Base-by-base conservation (phyloP, 1,284 basidiomycete species). In the Boletus sp. region DNA sequence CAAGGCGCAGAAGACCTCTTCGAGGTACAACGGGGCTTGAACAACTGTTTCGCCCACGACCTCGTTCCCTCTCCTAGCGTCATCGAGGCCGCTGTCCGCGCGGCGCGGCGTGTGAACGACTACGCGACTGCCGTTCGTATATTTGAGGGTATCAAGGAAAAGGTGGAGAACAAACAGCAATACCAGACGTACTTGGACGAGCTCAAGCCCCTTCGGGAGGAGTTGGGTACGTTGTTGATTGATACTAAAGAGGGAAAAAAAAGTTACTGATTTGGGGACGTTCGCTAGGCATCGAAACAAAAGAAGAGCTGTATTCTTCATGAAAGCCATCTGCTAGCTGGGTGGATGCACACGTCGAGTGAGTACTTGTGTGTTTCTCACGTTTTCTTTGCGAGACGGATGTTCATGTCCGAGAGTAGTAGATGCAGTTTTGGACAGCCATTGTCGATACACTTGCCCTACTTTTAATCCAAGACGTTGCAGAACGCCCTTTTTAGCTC, bases 11-110 rank as follows among this genome's bases (percentile, higher is more conserved):
- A 93, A 67, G 95, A 98, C 76, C 81, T 96, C 54, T 98, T 98
- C 68, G 94, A 98, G 76, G 87, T 95, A 57, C 93, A 97, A 73
- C 89, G 95, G 52, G 95, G 95, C 40, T 78, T 99, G 60, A 99
- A 99, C 81, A 99, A 99, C 81, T 96, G 93, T 74, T 99, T 99
- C 68, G 91, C 95, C 2, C 95, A 99, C 72, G 95, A 99, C 71
- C 81, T 99, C 55, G 96, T 99, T 22, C 95, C 95, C 8, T 84
- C 92, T 8, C 84, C 91, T 39, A 74, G 80, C 49, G 93, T 98
- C 60, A 77, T 97, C 54, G 92, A 94, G 74, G 87, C 89, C 53
- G 94, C 94, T 34, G 77, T 98, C 56, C 82, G 84, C 52, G 93
- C 94, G 45, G 82, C 91, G 32, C 80, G 95, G 59, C 84, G 94